Evolutionary conservation across 2,329 filamentous ascomycete species (phyloP).

Genomic region (Talaromyces sp.): DNA sequence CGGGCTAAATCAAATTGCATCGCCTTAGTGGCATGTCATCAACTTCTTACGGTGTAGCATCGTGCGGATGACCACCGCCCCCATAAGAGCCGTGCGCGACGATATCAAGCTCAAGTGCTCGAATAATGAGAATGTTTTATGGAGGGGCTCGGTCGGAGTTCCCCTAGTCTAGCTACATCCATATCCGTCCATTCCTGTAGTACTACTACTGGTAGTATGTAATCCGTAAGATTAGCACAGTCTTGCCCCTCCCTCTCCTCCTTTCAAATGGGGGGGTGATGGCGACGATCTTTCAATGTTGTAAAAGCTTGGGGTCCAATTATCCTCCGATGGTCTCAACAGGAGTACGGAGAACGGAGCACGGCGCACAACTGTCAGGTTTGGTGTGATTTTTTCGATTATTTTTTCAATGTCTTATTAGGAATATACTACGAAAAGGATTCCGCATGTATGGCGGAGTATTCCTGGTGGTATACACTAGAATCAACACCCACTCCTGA

Average conservation of each 20-base stretch:
- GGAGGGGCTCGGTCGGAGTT: conserved; percentile 8
- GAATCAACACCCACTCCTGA: not conserved
- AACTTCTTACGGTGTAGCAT: conserved; percentile 27
- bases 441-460: too few species aligned
- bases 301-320: conserved; percentile 7
- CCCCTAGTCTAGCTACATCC: not conserved
- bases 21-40: conserved; percentile 29
- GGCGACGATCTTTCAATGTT: conserved; percentile 5
- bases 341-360: not conserved
- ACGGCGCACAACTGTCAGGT: not conserved
- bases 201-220: too few species aligned
- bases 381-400: too few species aligned
- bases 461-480: too few species aligned
- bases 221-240: not conserved
- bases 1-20: conserved; percentile 24
- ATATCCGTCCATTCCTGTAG: not conserved
- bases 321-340: conserved; percentile 8
- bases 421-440: not conserved
- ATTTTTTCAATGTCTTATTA: not conserved
- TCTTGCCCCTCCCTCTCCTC: not conserved
- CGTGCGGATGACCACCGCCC: conserved; percentile 13
- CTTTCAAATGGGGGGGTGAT: not conserved
- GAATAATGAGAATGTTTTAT: conserved; percentile 3
- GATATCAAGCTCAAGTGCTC: conserved; percentile 3
- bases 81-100: conserved; percentile 7